phyloP scores from a whole-genome alignment of 306 rosid species.

The Rubus idaeus region DNA sequence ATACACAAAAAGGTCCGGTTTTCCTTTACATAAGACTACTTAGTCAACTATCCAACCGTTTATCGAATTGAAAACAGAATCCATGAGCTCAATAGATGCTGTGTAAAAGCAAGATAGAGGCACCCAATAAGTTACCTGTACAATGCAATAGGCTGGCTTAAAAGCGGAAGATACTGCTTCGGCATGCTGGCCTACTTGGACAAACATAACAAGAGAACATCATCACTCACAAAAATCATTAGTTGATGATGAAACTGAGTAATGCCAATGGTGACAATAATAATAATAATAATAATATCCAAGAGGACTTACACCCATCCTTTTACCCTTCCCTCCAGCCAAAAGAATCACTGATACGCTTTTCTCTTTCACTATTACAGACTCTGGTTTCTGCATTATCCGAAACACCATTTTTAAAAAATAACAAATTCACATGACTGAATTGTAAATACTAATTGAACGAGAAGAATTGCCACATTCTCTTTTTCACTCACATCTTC shows the following conservation, averaged over 20 bases:
- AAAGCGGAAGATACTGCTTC: conserved; percentile 95
- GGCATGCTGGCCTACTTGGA: conserved; percentile 79
- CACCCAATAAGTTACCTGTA: conserved; percentile 53
- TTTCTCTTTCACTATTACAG: conserved; percentile 38
- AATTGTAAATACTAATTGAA: neutral
- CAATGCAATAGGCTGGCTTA: conserved; percentile 85
- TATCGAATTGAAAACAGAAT: neutral
- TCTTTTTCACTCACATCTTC: neutral
- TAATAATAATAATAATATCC: neutral
- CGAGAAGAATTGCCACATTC: neutral
- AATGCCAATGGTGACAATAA: neutral
- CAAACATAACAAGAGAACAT: conserved; percentile 24
- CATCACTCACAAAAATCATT: conserved; percentile 3
- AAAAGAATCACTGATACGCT: conserved; percentile 74
- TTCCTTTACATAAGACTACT: neutral
- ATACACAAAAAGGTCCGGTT: neutral
- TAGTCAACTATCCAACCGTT: neutral
- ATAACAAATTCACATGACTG: neutral
- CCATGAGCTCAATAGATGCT: neutral
- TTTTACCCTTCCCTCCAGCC: conserved; percentile 85
- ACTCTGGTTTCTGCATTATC: conserved; percentile 23
- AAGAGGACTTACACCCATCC: conserved; percentile 74
- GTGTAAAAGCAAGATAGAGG: neutral
- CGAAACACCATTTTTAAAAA: neutral
- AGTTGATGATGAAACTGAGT: neutral